Evolutionary conservation across 2,329 filamentous ascomycete genomes (phyloP).

Genomic region (Claviceps digitariae): DNA sequence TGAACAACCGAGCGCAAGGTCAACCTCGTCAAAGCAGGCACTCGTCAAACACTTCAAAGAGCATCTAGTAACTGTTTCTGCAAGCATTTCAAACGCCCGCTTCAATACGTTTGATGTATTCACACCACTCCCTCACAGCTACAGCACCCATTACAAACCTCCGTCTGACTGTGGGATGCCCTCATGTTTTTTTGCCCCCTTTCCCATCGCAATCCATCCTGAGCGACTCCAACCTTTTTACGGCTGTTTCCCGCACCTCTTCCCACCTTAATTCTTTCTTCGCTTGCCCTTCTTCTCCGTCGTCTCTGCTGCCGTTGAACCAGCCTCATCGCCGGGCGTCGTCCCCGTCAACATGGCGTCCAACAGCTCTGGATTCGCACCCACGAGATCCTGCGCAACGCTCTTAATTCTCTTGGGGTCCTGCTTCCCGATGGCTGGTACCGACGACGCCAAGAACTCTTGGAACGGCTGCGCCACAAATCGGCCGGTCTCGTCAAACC

Average conservation of each 20-base stretch:
- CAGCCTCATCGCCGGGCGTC: slow-evolving; percentile 16
- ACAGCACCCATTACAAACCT: too few species aligned
- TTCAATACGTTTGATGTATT: neutral
- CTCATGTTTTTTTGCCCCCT: neutral
- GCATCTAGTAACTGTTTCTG: neutral
- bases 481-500: slow-evolving; percentile 61
- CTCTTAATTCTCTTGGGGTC: slow-evolving; percentile 45
- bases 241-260: neutral
- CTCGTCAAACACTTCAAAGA: neutral
- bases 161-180: too few species aligned
- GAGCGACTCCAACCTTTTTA: neutral
- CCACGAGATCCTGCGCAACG: slow-evolving; percentile 22
- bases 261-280: slow-evolving; percentile 25
- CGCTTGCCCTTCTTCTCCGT: slow-evolving; percentile 30
- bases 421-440: slow-evolving; percentile 50
- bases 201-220: neutral
- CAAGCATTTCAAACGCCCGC: neutral
- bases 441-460: slow-evolving; percentile 55
- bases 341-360: slow-evolving; percentile 28
- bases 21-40: neutral
- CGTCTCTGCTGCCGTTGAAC: slow-evolving; percentile 19
- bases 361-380: slow-evolving; percentile 33
- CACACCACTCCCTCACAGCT: neutral
- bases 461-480: slow-evolving; percentile 69
- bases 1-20: neutral